Evolutionary conservation across 2,329 filamentous ascomycete genomes (phyloP).

Genomic region (Ophiostoma himal-ulmi): DNA sequence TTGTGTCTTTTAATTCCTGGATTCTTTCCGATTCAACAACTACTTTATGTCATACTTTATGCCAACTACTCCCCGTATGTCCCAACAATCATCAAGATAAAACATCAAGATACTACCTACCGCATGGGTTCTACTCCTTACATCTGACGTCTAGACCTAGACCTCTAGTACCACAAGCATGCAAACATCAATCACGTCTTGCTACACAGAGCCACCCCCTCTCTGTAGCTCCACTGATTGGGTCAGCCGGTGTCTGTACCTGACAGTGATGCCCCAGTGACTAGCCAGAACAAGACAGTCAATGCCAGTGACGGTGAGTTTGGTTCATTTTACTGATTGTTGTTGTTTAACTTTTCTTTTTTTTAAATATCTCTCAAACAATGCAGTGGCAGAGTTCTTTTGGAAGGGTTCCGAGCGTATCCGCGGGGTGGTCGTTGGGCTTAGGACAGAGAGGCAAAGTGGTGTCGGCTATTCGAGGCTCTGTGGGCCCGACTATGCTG

Average conservation of each 20-base stretch:
- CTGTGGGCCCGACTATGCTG: constrained; percentile 1
- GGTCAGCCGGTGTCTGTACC: constrained; percentile 16
- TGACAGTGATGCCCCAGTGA: constrained; percentile 6
- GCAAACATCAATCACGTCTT: neutral
- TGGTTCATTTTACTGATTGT: neutral
- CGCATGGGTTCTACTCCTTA: neutral
- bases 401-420: neutral
- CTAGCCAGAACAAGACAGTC: constrained; percentile 18
- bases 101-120: neutral
- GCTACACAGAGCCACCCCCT: neutral
- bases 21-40: neutral
- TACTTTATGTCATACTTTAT: neutral
- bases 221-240: neutral
- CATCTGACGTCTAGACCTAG: neutral
- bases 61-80: neutral
- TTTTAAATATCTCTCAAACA: neutral
- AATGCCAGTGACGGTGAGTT: constrained; percentile 9
- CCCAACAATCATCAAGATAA: too few relatives aligned
- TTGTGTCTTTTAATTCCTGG: neutral
- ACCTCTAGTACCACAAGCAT: neutral
- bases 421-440: neutral
- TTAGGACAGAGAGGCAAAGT: neutral
- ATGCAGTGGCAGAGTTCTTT: neutral
- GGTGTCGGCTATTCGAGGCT: constrained; percentile 21
- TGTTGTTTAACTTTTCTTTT: neutral